These are phyloP conservation scores for Aureoboletus auriporus DNA, from an alignment of 768 basidiomycete species.

Conservation along the genomic window DNA sequence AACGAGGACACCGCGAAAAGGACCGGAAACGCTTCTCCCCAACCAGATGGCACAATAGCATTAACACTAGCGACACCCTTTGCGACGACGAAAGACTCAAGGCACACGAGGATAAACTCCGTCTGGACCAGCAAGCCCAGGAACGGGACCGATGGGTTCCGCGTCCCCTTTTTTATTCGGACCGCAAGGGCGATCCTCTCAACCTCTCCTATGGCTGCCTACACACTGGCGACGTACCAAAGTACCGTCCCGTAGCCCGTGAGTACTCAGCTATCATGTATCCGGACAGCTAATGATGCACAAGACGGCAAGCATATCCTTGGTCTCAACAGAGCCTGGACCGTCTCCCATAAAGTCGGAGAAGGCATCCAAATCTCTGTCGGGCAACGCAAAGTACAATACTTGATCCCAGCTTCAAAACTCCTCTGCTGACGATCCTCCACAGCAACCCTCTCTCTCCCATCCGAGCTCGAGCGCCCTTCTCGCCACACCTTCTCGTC, in stretches of 20 bases:
- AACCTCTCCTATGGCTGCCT: slow-evolving; percentile 68
- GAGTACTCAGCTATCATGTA: slow-evolving; percentile 24
- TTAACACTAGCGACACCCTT: slow-evolving; percentile 8
- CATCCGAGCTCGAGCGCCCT: slow-evolving; percentile 54
- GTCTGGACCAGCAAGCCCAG: slow-evolving; percentile 15
- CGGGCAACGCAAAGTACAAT: slow-evolving; percentile 40
- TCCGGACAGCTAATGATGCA: slow-evolving; percentile 46
- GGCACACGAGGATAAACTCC: slow-evolving; percentile 32
- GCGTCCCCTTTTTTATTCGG: slow-evolving; percentile 51
- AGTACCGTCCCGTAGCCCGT: slow-evolving; percentile 58
- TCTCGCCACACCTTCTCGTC: slow-evolving; percentile 47
- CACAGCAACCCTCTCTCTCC: slow-evolving; percentile 48
- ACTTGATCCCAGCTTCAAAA: slow-evolving; percentile 1
- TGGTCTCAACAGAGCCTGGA: slow-evolving; percentile 52
- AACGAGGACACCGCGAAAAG: slow-evolving; percentile 27
- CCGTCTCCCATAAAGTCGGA: slow-evolving; percentile 49
- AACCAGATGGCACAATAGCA: slow-evolving; percentile 21
- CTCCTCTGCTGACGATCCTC: slow-evolving; percentile 1
- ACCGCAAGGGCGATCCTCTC: slow-evolving; percentile 60
- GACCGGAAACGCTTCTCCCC: slow-evolving; percentile 12
- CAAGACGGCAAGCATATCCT: slow-evolving; percentile 50
- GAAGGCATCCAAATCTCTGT: slow-evolving; percentile 59
- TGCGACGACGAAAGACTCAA: slow-evolving; percentile 32
- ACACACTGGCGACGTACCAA: slow-evolving; percentile 61
- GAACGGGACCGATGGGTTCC: slow-evolving; percentile 24